Conservation (phyloP, 345 rosid genomes). For the Hypericum perforatum region DNA sequence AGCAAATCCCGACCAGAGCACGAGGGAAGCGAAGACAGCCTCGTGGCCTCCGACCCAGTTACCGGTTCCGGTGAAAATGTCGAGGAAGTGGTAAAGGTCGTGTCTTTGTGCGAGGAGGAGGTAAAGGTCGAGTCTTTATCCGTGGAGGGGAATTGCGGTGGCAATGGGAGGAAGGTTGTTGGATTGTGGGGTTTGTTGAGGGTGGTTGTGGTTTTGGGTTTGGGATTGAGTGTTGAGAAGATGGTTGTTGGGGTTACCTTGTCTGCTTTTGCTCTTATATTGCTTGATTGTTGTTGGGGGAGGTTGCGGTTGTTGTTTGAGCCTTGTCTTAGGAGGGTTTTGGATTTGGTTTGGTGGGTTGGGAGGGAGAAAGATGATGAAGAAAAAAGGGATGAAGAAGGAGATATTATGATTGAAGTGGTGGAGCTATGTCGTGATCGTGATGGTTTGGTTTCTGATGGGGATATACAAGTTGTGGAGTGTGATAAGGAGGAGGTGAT, state of each 20-base stretch:
- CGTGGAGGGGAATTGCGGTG: conserved; percentile 2
- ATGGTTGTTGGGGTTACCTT: conserved; percentile 47
- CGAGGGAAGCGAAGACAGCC: neutral
- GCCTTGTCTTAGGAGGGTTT: no score
- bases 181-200: conserved; percentile 26
- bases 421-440: no score
- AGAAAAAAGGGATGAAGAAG: no score
- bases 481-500: conserved; percentile 5
- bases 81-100: neutral
- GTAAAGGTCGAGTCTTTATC: conserved; percentile 1
- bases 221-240: conserved; percentile 43
- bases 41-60: conserved; percentile 15
- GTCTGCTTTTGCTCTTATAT: conserved; percentile 49
- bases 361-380: no score
- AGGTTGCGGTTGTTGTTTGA: neutral
- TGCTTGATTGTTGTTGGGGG: conserved; percentile 29
- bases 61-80: neutral
- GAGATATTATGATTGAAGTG: no score
- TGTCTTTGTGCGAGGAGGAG: neutral
- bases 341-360: no score
- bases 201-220: conserved; percentile 38
- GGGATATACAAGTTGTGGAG: conserved; percentile 20
- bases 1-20: conserved; percentile 15
- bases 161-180: conserved; percentile 9
- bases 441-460: neutral